Base-by-base conservation (phyloP, 2,329 filamentous ascomycete species). In the Scedosporium boydii region DNA sequence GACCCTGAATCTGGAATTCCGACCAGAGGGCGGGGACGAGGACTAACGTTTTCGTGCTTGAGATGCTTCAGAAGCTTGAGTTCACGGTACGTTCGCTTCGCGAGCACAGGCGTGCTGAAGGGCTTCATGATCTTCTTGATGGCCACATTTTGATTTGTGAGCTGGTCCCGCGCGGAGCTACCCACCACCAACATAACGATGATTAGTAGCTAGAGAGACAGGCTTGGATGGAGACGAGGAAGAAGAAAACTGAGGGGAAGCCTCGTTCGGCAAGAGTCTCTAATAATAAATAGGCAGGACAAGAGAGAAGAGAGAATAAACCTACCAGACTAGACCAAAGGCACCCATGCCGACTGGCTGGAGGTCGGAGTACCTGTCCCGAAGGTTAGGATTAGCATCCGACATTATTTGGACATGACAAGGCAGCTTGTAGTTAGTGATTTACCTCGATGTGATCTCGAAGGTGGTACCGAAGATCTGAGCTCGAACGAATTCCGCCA, bases 61-160 rank as follows among this genome's bases (percentile, higher is more conserved):
- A 99, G 81, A 73, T 99, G 95, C 82, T 98, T 99, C 72, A 99
- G 82, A 66, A 99, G 85, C 82, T 98, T 99, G 73, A 99, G 80
- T 77, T 99, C 95, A 72, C 95, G 88, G 76, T 99, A 99, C 68
- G 95, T 99, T 73, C 95, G 86, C 82, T 99, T 99, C 64, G 95
- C 95, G 58, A 99, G 83, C 64, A 99, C 95, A 1, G 95, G 93
- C n/a, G 95, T 99, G 82, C 93, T 97, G 79, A 99, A 99, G 9
- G 95, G 95, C 82, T 98, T 99, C 93, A 99, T 98, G 73, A 99
- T 99, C 86, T 99, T 99, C 85, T 99, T 99, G 74, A 99, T 93
- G 64, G 95, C 95, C 65, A 99, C 95, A 77, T 93, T 92, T 77
- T 97, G 93, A 75, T 86, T 90, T 64, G 95, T 98, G 77, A 99